Base-by-base conservation (phyloP, 306 rosid genomes). In the Rubus idaeus region DNA sequence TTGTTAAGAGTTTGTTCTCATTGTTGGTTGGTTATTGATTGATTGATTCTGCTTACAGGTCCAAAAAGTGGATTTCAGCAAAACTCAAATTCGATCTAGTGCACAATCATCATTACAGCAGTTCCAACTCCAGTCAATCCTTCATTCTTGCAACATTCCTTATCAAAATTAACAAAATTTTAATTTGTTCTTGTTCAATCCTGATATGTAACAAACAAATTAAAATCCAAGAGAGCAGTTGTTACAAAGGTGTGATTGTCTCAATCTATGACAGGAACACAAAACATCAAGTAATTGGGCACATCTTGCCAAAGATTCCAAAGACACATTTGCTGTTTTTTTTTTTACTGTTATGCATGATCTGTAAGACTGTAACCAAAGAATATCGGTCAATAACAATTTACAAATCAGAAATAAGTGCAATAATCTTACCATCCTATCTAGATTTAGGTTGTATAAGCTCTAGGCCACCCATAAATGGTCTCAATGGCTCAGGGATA, bases 401-500 rank as follows among this genome's bases (percentile, higher is more conserved):
- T 66, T 41, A 11, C 41, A n/a, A 12, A 14, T 12, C 50, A 79
- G 42, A 71, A 77, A 47, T 9, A 17, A 60, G 8, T 23, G 41
- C 21, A n/a, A 45, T 10, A 9, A 51, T 30, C 17, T 41, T 58
- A 18, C 42, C 57, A 58, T 21, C 73, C 60, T 78, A 82, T 79
- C 68, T 44, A 70, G 86, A 68, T 78, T 80, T 84, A 46, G 87
- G 95, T 75, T 84, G 21, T 51, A 93, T 93, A 57, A 77, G 51
- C 77, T 79, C 77, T 7, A 88, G 83, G 2, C 97, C 98, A 46
- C 93, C 93, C 91, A 93, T 84, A 84, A 93, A 89, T 46, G 98
- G 93, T 83, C 93, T 84, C 89, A 93, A 82, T 51, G 95, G 89
- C 84, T 89, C 90, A 2, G 98, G 98, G 42, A 93, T 85, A 73